Conservation (phyloP, 345 rosid genomes). For the Heritiera fomes region DNA sequence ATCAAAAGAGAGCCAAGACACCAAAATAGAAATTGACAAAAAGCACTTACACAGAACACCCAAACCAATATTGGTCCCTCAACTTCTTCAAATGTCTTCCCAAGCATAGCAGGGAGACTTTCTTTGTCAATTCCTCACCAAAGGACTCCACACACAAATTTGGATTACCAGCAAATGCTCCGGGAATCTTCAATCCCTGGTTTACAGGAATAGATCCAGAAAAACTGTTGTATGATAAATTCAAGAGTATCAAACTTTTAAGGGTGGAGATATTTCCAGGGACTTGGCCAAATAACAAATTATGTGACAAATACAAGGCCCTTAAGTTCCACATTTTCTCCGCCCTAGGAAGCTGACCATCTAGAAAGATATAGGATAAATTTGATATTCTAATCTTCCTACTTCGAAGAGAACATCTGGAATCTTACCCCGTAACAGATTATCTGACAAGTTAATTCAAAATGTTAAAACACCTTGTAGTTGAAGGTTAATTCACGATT, state of each 20-base stretch:
- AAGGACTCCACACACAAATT: constrained; percentile 62
- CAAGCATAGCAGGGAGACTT: constrained; percentile 37
- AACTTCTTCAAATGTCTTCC: constrained; percentile 52
- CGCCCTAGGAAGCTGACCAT: constrained; percentile 63
- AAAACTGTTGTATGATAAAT: constrained; percentile 75
- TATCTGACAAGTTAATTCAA: constrained; percentile 80
- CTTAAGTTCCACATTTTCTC: constrained; percentile 61
- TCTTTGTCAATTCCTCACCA: constrained; percentile 39
- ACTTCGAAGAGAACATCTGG: constrained; percentile 70
- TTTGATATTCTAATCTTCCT: constrained; percentile 70
- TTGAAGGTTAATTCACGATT: constrained; percentile 59
- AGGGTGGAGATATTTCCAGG: constrained; percentile 65
- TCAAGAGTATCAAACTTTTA: constrained; percentile 46
- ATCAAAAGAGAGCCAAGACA: too few relatives aligned
- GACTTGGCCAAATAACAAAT: constrained; percentile 65
- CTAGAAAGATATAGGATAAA: constrained; percentile 73
- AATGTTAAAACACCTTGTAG: constrained; percentile 48
- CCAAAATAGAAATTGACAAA: too few relatives aligned
- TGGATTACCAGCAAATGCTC: constrained; percentile 82
- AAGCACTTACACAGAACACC: too few relatives aligned
- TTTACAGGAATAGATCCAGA: constrained; percentile 65
- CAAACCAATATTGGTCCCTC: constrained; percentile 43
- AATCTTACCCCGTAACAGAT: constrained; percentile 65
- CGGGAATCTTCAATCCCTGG: constrained; percentile 75
- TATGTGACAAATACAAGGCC: constrained; percentile 79